Conservation (phyloP, 2,329 filamentous ascomycete genomes). For the Monilinia fructicola region DNA sequence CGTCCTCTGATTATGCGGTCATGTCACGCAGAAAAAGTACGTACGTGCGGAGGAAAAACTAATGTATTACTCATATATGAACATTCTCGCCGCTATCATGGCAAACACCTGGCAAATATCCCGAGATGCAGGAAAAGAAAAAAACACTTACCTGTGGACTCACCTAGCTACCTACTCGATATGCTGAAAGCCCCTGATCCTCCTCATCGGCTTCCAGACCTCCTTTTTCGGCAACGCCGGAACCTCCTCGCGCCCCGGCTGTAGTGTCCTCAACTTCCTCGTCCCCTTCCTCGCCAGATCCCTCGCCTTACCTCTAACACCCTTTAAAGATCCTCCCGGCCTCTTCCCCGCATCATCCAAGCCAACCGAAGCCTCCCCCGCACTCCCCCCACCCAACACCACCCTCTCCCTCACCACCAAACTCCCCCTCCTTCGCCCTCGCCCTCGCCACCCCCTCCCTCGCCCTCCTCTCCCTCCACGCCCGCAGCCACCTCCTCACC, state of each 20-base stretch:
- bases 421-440: neutral
- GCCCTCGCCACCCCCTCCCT: neutral
- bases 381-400: neutral
- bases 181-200: neutral
- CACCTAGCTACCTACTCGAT: constrained; percentile 6
- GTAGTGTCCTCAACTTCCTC: neutral
- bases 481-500: neutral
- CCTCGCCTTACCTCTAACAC: neutral
- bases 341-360: neutral
- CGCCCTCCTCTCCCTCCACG: neutral
- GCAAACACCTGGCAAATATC: neutral
- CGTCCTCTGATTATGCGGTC: too few relatives aligned
- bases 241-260: neutral
- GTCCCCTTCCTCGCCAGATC: neutral
- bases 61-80: too few relatives aligned
- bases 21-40: too few relatives aligned
- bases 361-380: neutral
- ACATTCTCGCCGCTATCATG: too few relatives aligned
- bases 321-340: neutral
- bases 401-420: constrained; percentile 1
- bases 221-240: neutral
- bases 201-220: neutral
- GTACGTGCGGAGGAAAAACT: too few relatives aligned
- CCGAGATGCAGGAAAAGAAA: neutral
- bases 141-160: neutral